phyloP scores from a whole-genome alignment of 352 stramenopile genomes.

The Phytophthora pseudosyringae region DNA sequence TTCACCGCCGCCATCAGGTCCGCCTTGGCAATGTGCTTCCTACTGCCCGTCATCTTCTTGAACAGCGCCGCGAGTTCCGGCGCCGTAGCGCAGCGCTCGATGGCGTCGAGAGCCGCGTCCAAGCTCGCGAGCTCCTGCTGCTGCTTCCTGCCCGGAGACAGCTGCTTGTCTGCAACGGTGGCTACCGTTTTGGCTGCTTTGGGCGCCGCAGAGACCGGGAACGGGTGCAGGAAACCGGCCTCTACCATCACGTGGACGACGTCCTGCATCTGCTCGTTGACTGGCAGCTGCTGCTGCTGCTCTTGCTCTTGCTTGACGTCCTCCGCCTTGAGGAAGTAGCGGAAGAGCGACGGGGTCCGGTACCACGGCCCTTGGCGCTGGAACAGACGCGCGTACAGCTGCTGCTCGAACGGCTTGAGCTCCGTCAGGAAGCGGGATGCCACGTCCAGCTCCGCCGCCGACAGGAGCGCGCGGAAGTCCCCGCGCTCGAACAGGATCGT shows the following conservation, averaged over 20 bases:
- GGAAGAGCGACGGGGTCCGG: conserved; percentile 63
- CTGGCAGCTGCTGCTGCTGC: conserved; percentile 24
- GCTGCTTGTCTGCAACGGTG: conserved; percentile 1
- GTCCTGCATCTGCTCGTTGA: conserved; percentile 46
- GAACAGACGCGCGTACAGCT: conserved; percentile 80
- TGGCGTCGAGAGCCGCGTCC: conserved; percentile 51
- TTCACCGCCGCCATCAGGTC: conserved; percentile 52
- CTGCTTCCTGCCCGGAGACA: conserved; percentile 10
- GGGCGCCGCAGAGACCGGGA: conserved; percentile 17
- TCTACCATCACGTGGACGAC: conserved; percentile 52
- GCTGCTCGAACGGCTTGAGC: conserved; percentile 56
- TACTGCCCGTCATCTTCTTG: conserved; percentile 65
- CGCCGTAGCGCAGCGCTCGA: conserved; percentile 57
- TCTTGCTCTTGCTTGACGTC: conserved; percentile 14
- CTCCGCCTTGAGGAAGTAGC: conserved; percentile 48
- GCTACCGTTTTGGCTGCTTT: not conserved
- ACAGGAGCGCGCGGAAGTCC: conserved; percentile 62
- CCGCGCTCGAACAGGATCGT: conserved; percentile 48
- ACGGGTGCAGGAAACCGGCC: conserved; percentile 42
- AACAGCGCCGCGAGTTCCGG: conserved; percentile 55
- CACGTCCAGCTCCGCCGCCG: conserved; percentile 44
- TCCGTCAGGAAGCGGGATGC: conserved; percentile 54
- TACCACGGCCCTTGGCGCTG: conserved; percentile 84
- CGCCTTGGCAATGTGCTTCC: conserved; percentile 45
- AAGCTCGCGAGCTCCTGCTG: conserved; percentile 17